Percentiles rank a stretch among this genome's conserved stretches.
Evolutionary conservation across 768 basidiomycete genomes (phyloP).

Genomic region (Tephrocybe sp.): DNA sequence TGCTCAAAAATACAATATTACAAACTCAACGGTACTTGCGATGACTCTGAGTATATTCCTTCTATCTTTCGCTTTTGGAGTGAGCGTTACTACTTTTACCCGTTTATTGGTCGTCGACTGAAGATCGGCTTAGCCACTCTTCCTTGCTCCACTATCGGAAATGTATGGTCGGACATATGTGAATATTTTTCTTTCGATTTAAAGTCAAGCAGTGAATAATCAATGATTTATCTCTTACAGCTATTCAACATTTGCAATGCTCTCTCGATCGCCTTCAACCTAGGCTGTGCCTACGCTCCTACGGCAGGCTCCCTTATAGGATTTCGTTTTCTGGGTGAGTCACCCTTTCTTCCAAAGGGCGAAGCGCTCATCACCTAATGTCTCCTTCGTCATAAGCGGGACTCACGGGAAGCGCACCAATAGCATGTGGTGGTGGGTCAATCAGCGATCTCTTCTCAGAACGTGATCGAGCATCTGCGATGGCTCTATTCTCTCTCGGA

Average conservation of each 20-base stretch:
- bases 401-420: constrained; percentile 58
- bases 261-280: constrained; percentile 59
- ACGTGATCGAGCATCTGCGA: constrained; percentile 51
- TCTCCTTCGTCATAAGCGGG: constrained; percentile 44
- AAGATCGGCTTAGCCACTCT: constrained; percentile 41
- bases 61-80: constrained; percentile 64
- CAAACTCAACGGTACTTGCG: constrained; percentile 48
- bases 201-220: too few relatives aligned
- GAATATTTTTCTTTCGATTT: background rate
- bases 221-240: background rate
- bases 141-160: constrained; percentile 68
- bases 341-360: background rate
- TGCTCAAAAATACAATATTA: constrained; percentile 51
- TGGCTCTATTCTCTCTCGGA: constrained; percentile 64
- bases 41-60: constrained; percentile 68
- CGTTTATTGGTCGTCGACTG: background rate
- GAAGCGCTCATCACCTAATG: background rate
- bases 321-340: constrained; percentile 64
- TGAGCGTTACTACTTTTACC: constrained; percentile 21
- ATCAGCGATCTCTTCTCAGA: constrained; percentile 68
- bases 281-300: constrained; percentile 70
- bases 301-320: constrained; percentile 50
- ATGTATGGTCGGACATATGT: constrained; percentile 71
- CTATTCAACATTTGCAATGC: constrained; percentile 63
- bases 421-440: constrained; percentile 62